Conservation (phyloP, 2,329 filamentous ascomycete genomes). For the Akanthomyces muscarius region DNA sequence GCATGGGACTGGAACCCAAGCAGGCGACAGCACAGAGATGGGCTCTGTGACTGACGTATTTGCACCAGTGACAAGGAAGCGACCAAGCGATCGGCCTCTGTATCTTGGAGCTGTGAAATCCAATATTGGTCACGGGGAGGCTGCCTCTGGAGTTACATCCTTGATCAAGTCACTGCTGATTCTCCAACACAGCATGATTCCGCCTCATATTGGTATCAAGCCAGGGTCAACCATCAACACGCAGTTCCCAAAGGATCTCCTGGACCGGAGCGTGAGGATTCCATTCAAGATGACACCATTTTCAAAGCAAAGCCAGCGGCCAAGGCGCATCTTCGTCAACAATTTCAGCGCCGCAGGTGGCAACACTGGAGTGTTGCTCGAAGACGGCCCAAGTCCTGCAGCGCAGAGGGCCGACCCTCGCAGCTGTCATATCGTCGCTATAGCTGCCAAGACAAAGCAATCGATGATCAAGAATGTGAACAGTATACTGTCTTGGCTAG, state of each 20-base stretch:
- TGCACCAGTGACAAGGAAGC: conserved; percentile 20
- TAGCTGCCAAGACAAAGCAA: conserved; percentile 51
- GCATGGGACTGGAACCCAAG: conserved; percentile 86
- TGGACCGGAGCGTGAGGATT: conserved; percentile 56
- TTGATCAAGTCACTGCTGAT: conserved; percentile 63
- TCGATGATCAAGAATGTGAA: conserved; percentile 56
- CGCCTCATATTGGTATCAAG: conserved; percentile 66
- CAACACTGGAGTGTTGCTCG: conserved; percentile 63
- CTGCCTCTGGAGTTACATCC: conserved; percentile 58
- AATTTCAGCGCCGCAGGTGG: conserved; percentile 70
- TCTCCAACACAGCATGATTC: conserved; percentile 59
- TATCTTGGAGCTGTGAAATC: conserved; percentile 61
- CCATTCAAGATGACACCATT: conserved; percentile 38
- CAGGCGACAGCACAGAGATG: conserved; percentile 80
- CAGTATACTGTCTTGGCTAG: conserved; percentile 50
- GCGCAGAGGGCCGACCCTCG: conserved; percentile 42
- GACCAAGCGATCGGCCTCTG: conserved; percentile 42
- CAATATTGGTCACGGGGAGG: conserved; percentile 61
- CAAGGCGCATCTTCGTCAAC: conserved; percentile 50
- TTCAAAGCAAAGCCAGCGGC: no score
- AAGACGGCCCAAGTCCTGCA: conserved; percentile 50
- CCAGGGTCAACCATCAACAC: conserved; percentile 50
- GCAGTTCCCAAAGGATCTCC: conserved; percentile 54
- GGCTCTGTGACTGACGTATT: conserved; percentile 61
- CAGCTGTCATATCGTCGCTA: conserved; percentile 49